Evolutionary conservation across 208 protist species (phyloP).

Genomic region (Wallacemonas sp.): DNA sequence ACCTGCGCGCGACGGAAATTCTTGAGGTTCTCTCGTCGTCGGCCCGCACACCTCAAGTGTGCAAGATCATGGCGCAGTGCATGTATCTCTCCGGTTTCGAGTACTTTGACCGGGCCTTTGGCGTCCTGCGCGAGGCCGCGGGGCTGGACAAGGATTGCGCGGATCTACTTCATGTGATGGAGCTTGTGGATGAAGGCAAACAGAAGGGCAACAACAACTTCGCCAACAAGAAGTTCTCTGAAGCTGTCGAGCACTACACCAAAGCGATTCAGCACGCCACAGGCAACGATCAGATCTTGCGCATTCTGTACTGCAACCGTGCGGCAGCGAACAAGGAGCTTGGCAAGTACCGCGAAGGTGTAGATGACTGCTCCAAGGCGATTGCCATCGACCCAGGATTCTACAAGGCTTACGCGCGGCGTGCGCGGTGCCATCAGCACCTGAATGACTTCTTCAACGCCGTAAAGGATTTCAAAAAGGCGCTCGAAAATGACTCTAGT

Average conservation of each 20-base stretch:
- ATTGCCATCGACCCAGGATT: conserved; percentile 82
- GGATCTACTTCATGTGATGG: conserved; percentile 62
- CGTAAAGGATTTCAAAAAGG: conserved; percentile 85
- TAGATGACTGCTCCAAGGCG: conserved; percentile 90
- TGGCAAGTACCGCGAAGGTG: conserved; percentile 76
- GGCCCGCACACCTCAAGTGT: conserved; percentile 53
- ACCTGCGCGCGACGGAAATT: conserved; percentile 59
- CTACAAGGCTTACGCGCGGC: conserved; percentile 89
- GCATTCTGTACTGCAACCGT: conserved; percentile 92
- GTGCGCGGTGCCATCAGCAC: conserved; percentile 82
- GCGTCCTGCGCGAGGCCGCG: conserved; percentile 44
- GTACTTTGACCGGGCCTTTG: conserved; percentile 74
- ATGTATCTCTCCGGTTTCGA: conserved; percentile 87
- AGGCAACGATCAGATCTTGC: conserved; percentile 80
- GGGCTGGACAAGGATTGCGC: conserved; percentile 73
- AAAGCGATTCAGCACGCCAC: conserved; percentile 59
- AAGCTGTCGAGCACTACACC: conserved; percentile 78
- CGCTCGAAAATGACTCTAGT: conserved; percentile 63
- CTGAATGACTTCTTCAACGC: conserved; percentile 81
- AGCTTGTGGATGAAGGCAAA: conserved; percentile 85
- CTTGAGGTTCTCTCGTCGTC: conserved; percentile 58
- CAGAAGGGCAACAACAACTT: conserved; percentile 88
- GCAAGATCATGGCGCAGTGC: conserved; percentile 63
- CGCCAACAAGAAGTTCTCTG: conserved; percentile 71
- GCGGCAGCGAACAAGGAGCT: conserved; percentile 90